Evolutionary conservation across 495 filamentous ascomycete genomes (phyloP).

Genomic region (Penicillium paradoxum): DNA sequence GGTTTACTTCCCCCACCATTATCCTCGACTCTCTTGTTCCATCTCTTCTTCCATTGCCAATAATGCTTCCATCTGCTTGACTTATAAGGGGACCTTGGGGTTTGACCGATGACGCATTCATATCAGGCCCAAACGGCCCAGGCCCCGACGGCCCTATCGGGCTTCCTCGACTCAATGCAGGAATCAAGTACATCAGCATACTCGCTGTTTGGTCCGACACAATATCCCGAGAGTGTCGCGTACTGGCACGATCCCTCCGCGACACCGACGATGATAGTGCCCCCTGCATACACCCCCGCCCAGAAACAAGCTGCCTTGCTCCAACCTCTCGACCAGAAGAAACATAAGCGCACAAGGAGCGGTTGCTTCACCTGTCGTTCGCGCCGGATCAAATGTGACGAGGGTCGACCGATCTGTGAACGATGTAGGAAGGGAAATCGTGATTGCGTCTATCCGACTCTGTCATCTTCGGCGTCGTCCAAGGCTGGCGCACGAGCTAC

Average conservation of each 20-base stretch:
- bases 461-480: constrained; percentile 16
- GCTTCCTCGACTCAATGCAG: constrained; percentile 29
- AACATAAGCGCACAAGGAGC: constrained; percentile 87
- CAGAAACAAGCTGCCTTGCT: constrained; percentile 27
- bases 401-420: constrained; percentile 81
- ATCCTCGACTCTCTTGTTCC: not conserved
- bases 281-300: constrained; percentile 23
- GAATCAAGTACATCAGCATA: constrained; percentile 30
- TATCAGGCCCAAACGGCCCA: no score
- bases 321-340: constrained; percentile 64
- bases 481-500: constrained; percentile 42
- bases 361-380: constrained; percentile 93
- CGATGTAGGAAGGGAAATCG: constrained; percentile 80
- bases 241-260: constrained; percentile 39
- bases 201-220: constrained; percentile 32
- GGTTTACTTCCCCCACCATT: constrained; percentile 14
- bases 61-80: not conserved
- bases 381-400: constrained; percentile 91
- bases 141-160: constrained; percentile 30
- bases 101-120: constrained; percentile 31
- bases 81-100: not conserved
- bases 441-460: constrained; percentile 70
- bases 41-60: no score
- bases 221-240: constrained; percentile 41
- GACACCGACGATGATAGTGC: constrained; percentile 18